Percentiles rank a stretch among this genome's conserved stretches.
Evolutionary conservation across 2,329 filamentous ascomycete genomes (phyloP).

Genomic region (Cladophialophora psammophila): DNA sequence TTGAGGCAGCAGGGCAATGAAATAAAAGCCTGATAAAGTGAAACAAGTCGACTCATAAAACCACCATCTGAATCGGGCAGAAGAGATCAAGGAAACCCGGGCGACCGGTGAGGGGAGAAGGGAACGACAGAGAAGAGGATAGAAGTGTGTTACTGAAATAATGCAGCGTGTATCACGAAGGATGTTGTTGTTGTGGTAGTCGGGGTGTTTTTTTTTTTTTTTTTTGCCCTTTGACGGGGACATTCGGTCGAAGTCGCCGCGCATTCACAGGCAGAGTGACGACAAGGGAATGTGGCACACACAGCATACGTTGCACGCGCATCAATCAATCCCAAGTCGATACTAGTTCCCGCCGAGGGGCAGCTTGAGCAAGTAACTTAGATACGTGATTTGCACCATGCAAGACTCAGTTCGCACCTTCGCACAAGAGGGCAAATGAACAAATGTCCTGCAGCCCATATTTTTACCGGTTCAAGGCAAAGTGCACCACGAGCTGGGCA

Average conservation of each 20-base stretch:
- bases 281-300: background rate
- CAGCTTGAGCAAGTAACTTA: background rate
- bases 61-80: background rate
- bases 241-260: background rate
- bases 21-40: background rate
- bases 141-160: background rate
- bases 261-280: background rate
- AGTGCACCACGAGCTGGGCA: background rate
- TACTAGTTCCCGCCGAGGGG: slow-evolving; percentile 1
- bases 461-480: background rate
- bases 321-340: too few species aligned
- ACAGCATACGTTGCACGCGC: background rate
- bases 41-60: background rate
- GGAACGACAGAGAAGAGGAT: background rate
- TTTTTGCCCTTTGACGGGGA: background rate
- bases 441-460: background rate
- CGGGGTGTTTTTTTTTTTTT: background rate
- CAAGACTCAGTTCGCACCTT: background rate
- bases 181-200: background rate
- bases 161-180: background rate
- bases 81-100: background rate
- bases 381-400: background rate
- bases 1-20: background rate
- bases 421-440: background rate
- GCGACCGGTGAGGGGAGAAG: background rate